Conservation (phyloP, 2,329 filamentous ascomycete genomes). For the Dothistroma pini region DNA sequence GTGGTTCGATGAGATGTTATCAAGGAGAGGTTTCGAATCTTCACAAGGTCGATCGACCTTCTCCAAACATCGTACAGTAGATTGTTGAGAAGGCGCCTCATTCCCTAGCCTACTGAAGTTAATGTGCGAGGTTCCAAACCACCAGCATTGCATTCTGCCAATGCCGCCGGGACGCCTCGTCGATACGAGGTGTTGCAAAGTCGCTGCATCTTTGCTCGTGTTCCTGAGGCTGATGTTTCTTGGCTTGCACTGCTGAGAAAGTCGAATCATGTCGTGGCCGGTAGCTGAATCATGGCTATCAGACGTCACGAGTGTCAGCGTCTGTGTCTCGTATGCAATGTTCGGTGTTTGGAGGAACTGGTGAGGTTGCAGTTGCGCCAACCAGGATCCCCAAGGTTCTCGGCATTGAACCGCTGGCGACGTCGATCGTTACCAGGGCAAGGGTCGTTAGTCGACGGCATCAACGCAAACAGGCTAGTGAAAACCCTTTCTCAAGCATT, state of each 20-base stretch:
- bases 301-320: background rate
- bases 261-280: background rate
- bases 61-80: background rate
- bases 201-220: background rate
- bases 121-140: background rate
- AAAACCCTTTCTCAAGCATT: background rate
- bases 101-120: background rate
- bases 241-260: background rate
- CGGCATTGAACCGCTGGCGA: background rate
- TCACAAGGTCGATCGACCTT: background rate
- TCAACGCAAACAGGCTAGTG: background rate
- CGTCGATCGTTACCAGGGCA: background rate
- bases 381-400: background rate
- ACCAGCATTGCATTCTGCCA: slow-evolving; percentile 3
- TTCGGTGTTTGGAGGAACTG: background rate
- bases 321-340: background rate
- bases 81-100: too few relatives aligned
- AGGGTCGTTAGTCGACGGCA: background rate
- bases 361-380: background rate
- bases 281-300: background rate
- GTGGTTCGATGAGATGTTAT: background rate
- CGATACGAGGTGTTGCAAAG: slow-evolving; percentile 7
- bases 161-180: background rate
- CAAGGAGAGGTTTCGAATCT: background rate
- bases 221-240: background rate